Evolutionary conservation across 225 moss, liverwort and hornwort species (phyloP), one percentile per base, ranked within the genome.

Genomic region (Takakia lepidozioides): DNA sequence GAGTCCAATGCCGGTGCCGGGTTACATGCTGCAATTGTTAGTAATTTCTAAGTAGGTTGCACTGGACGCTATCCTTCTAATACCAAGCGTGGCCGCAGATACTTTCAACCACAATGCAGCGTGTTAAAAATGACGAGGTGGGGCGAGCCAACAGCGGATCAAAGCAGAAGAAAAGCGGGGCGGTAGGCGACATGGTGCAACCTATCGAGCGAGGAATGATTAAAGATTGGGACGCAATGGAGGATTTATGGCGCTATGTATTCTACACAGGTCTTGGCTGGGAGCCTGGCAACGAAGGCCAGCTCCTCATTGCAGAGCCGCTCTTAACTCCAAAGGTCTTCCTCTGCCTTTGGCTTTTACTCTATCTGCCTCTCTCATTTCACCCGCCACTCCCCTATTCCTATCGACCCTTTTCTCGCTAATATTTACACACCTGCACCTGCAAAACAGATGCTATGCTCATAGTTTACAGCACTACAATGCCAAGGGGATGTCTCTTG

Each of bases 171-270:
- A 59, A 58, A 60, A 9, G 43, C 52, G 53, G 61, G 42, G 56
- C 59, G 56, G 19, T 62, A 70, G 49, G 75, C 62, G 69, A 52
- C 34, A 46, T 73, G 2, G 19, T 83, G 25, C 55, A 72, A 56
- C 95, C 95, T 2, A 80, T 98, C 40, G 84, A 98, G 56, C 80
- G 87, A 66, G 95, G 95, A 34, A 71, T 91, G 72, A 84, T 91
- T 45, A 85, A 74, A 72, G 87, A 98, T 46, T 98, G 95, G 95
- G 95, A 98, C 60, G 87, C 82, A 34, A 73, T 91, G 80, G 95
- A 98, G 67, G 95, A 98, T 63, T 61, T 98, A 45, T 98, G 95
- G 95, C 95, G 87, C n/a, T 87, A 98, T 64, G 69, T 90, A 17
- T 80, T 98, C 29, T 98, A 98, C 52, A 85, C 82, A 25, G 77